Percentiles rank a stretch among this genome's conserved stretches.
These are phyloP conservation scores for Asterella californica DNA, from an alignment of 225 moss, liverwort and hornwort species.

Conservation along the genomic window DNA sequence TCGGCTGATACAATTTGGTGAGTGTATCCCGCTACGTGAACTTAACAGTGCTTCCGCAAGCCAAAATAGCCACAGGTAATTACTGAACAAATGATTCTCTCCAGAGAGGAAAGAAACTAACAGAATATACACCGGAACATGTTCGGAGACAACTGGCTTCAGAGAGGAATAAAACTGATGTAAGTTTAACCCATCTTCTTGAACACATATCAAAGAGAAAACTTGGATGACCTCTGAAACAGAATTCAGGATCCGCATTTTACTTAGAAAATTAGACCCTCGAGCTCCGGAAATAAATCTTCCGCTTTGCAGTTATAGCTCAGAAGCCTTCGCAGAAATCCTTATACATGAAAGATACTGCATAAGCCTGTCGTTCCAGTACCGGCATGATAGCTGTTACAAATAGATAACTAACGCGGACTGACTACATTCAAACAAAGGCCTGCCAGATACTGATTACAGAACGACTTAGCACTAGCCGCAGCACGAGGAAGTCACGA, in stretches of 20 bases:
- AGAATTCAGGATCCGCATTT: background rate
- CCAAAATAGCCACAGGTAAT: background rate
- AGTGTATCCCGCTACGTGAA: background rate
- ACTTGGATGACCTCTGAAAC: background rate
- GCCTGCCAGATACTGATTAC: background rate
- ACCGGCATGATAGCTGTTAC: background rate
- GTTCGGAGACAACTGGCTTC: background rate
- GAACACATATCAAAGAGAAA: no score
- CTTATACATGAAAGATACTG: background rate
- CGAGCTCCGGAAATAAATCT: background rate
- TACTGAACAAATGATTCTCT: background rate
- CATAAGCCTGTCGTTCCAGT: background rate
- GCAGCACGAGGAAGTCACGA: no score
- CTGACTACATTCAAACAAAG: background rate
- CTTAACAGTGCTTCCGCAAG: background rate
- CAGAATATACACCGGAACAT: background rate
- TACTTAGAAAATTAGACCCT: background rate
- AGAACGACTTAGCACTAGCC: background rate
- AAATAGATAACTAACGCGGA: background rate
- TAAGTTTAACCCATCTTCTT: background rate
- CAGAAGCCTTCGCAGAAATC: background rate
- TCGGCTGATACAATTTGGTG: background rate
- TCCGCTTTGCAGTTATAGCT: background rate
- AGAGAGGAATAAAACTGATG: background rate
- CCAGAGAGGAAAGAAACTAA: background rate